Evolutionary conservation across 257 asterid species (phyloP).

Genomic region (Solanum acaule): DNA sequence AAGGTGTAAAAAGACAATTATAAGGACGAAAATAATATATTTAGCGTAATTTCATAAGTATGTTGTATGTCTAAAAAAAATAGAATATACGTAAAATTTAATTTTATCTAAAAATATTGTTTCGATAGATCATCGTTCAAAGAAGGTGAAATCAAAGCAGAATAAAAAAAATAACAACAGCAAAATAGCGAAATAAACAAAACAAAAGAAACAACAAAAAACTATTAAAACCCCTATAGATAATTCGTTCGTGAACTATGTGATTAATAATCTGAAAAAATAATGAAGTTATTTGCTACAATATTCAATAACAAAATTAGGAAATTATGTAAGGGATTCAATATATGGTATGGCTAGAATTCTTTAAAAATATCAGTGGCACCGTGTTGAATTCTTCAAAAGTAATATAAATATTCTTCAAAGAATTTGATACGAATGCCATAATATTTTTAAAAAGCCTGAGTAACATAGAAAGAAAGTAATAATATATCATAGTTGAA

Average conservation of each 20-base stretch:
- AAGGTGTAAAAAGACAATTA: background rate
- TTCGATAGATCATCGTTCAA: background rate
- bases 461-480: no score
- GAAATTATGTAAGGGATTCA: background rate
- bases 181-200: background rate
- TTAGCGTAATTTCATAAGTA: no score
- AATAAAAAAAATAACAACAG: no score
- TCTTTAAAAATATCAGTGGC: background rate
- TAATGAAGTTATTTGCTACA: background rate
- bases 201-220: no score
- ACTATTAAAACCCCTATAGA: background rate
- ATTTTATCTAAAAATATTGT: background rate
- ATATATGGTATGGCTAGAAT: background rate
- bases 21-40: background rate
- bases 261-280: background rate
- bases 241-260: background rate
- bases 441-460: no score
- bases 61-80: rapidly evolving
- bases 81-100: no score
- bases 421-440: no score
- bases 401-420: no score
- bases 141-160: no score
- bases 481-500: no score
- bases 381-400: no score
- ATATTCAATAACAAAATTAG: background rate